Conservation (phyloP, 257 asterid genomes). For the Primulina eburnea region DNA sequence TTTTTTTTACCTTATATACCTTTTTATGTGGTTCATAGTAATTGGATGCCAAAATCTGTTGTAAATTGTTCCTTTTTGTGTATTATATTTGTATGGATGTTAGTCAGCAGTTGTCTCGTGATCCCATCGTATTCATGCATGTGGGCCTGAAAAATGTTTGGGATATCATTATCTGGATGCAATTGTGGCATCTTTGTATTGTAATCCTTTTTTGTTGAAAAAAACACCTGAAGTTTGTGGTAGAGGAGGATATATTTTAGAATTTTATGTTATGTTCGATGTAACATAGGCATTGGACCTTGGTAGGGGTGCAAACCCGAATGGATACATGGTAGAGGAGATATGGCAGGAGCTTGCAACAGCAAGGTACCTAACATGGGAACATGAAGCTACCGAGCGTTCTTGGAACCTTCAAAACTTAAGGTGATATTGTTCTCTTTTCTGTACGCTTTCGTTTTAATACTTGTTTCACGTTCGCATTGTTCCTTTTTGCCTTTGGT, state of each 20-base stretch:
- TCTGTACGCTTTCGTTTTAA: neutral
- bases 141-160: constrained; percentile 6
- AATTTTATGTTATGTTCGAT: constrained; percentile 16
- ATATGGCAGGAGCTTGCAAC: constrained; percentile 90
- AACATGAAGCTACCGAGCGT: constrained; percentile 59
- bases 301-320: constrained; percentile 63
- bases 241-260: constrained; percentile 14
- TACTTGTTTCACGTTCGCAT: neutral
- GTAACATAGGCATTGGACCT: constrained; percentile 74
- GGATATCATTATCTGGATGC: constrained; percentile 14
- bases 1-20: neutral
- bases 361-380: constrained; percentile 84
- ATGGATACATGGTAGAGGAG: constrained; percentile 85
- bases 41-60: neutral
- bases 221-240: constrained; percentile 14
- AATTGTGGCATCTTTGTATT: neutral
- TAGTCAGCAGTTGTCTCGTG: neutral
- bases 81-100: neutral
- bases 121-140: neutral
- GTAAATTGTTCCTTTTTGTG: neutral
- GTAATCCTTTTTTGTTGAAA: constrained; percentile 13
- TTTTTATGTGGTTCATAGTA: neutral
- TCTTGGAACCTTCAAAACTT: constrained; percentile 70
- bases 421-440: constrained; percentile 40
- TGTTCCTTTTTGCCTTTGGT: neutral